Percentiles rank a stretch among this genome's conserved stretches.
These are phyloP conservation scores for Annulohypoxylon nitens DNA, from an alignment of 495 filamentous ascomycete genomes.

Conservation along the genomic window DNA sequence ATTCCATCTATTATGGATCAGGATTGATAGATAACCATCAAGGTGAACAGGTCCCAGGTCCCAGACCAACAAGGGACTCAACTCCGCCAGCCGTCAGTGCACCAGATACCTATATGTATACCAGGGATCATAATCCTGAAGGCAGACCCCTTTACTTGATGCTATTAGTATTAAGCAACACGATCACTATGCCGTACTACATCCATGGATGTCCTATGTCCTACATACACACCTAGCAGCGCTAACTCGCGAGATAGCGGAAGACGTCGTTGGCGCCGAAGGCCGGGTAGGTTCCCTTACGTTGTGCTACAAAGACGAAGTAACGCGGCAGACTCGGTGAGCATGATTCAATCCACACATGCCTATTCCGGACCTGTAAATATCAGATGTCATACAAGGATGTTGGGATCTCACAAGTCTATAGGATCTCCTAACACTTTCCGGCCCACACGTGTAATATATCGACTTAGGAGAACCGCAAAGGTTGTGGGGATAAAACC, in stretches of 20 bases:
- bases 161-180: neutral
- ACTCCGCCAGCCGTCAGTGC: neutral
- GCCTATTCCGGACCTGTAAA: neutral
- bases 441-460: constrained; percentile 4
- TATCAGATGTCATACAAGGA: constrained; percentile 6
- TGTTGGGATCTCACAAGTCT: neutral
- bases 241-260: neutral
- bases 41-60: constrained; percentile 2
- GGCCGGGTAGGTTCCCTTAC: neutral
- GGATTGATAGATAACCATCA: constrained; percentile 10
- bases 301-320: constrained; percentile 3
- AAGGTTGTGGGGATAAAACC: constrained; percentile 16
- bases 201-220: neutral
- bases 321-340: constrained; percentile 9
- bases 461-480: neutral
- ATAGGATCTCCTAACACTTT: neutral
- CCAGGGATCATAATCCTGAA: neutral
- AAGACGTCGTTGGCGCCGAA: neutral
- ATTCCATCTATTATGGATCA: neutral
- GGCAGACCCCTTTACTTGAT: neutral
- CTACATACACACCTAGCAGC: constrained; percentile 2
- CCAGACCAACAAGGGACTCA: constrained; percentile 26
- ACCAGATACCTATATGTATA: neutral
- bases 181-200: constrained; percentile 1
- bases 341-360: neutral